Evolutionary conservation across 768 basidiomycete genomes (phyloP).

Genomic region (Phaffia australis): DNA sequence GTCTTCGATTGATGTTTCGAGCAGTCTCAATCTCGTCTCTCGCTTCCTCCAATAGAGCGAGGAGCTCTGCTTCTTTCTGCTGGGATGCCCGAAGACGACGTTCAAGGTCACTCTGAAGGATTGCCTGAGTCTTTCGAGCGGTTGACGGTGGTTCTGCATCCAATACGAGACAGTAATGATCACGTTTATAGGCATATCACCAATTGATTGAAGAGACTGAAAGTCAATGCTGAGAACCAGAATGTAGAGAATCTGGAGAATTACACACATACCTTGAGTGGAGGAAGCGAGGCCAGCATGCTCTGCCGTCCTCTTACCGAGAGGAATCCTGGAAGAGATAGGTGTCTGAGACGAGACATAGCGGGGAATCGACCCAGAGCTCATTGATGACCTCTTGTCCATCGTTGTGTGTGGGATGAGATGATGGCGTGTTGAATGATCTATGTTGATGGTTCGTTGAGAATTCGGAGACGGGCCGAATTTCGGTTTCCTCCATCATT

Average conservation of each 20-base stretch:
- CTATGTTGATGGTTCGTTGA: constrained; percentile 58
- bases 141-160: constrained; percentile 13
- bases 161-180: background rate
- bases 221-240: background rate
- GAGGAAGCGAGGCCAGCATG: constrained; percentile 14
- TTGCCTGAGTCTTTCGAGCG: constrained; percentile 11
- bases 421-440: constrained; percentile 51
- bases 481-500: constrained; percentile 30
- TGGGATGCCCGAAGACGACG: constrained; percentile 13
- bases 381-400: too few species aligned
- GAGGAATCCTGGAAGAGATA: constrained; percentile 18
- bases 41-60: constrained; percentile 10
- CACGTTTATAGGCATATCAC: background rate
- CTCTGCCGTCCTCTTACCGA: constrained; percentile 8
- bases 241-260: background rate
- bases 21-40: constrained; percentile 9
- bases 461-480: constrained; percentile 76
- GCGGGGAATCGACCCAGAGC: too few species aligned
- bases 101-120: constrained; percentile 22
- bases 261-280: background rate
- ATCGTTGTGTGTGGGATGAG: constrained; percentile 25
- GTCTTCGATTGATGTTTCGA: constrained; percentile 14
- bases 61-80: constrained; percentile 10
- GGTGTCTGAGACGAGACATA: constrained; percentile 4
- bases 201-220: background rate